phyloP scores from a whole-genome alignment of 148 eudicot species.

The Bassia scoparia region DNA sequence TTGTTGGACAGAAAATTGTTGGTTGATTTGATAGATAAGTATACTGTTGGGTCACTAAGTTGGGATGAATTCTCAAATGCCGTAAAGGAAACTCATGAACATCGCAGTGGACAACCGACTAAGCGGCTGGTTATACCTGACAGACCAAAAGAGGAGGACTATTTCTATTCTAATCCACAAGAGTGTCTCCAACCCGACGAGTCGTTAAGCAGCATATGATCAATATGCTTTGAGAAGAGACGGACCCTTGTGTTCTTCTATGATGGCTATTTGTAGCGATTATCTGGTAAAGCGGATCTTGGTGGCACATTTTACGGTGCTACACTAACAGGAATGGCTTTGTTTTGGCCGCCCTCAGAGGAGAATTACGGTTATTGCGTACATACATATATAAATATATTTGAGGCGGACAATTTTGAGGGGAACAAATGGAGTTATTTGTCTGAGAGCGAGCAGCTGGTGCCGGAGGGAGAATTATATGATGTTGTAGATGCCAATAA shows the following conservation, averaged over 20 bases:
- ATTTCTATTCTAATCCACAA: constrained; percentile 87
- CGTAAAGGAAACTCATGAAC: constrained; percentile 67
- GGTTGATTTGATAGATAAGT: constrained; percentile 82
- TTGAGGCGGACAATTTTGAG: constrained; percentile 19
- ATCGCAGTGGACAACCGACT: constrained; percentile 73
- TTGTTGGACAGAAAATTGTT: constrained; percentile 65
- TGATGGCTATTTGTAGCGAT: constrained; percentile 9
- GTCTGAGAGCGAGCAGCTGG: constrained; percentile 1
- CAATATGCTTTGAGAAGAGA: constrained; percentile 9
- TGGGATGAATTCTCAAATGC: constrained; percentile 94
- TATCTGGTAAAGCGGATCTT: constrained; percentile 11
- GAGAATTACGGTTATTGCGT: background rate
- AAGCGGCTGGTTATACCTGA: constrained; percentile 75
- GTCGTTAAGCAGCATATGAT: constrained; percentile 34
- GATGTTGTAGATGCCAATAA: constrained; percentile 27
- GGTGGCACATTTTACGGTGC: constrained; percentile 6
- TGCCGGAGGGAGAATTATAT: constrained; percentile 1
- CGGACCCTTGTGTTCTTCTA: constrained; percentile 16
- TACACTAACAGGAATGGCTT: constrained; percentile 6
- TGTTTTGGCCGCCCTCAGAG: constrained; percentile 5
- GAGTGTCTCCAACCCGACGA: constrained; percentile 71
- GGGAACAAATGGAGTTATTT: constrained; percentile 1
- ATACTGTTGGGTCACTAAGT: constrained; percentile 52
- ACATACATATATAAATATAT: constrained; percentile 4
- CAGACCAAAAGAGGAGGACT: constrained; percentile 93